Evolutionary conservation across 1,284 basidiomycete genomes (phyloP), one percentile per base, ranked within the genome.

Genomic region (Apiotrichum gracile): DNA sequence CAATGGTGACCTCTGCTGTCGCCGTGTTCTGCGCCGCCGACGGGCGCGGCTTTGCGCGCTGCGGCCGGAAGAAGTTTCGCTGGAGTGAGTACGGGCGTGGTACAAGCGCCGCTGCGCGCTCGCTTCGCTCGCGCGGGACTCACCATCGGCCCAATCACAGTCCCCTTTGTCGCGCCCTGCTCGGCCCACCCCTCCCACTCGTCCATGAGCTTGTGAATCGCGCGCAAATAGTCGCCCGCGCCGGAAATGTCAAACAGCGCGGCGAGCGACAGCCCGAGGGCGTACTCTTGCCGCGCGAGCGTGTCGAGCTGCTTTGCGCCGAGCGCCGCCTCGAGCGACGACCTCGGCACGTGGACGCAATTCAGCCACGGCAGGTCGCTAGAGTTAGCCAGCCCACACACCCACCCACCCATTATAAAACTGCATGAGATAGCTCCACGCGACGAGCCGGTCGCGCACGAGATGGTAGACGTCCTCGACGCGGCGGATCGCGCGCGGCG

Each of bases 111-210:
- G 35, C 9, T 19, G 35, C 9, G 35, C n/a, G 16, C n/a, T 8
- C 9, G 35, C n/a, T 17, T 3, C 35, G 19, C 19, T n/a, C n/a
- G 22, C 14, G 0, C 8, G 27, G n/a, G 1, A 49, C 54, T 45
- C 47, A 55, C 54, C n/a, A 57, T 35, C 1, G 54, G 51, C 4
- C 49, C 47, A 12, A 49, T 35, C 4, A 77, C 74, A 26, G 73
- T 72, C 22, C 62, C 62, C 55, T 72, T 63, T 49, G 49, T 54
- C 1, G 66, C 61, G 49, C 69, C 62, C 57, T 67, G 49, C 56
- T 77, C 77, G 0, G 65, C 60, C 50, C 72, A 69, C 1, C 57
- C 49, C 50, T 80, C 78, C 65, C 76, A 79, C 56, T 79, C 78
- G 13, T 77, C 73, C 26, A 77, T 55, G 17, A 78, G 52, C 44